These are phyloP conservation scores for Orbilia javanica DNA, from an alignment of 2,329 filamentous ascomycete genomes.

Conservation along the genomic window DNA sequence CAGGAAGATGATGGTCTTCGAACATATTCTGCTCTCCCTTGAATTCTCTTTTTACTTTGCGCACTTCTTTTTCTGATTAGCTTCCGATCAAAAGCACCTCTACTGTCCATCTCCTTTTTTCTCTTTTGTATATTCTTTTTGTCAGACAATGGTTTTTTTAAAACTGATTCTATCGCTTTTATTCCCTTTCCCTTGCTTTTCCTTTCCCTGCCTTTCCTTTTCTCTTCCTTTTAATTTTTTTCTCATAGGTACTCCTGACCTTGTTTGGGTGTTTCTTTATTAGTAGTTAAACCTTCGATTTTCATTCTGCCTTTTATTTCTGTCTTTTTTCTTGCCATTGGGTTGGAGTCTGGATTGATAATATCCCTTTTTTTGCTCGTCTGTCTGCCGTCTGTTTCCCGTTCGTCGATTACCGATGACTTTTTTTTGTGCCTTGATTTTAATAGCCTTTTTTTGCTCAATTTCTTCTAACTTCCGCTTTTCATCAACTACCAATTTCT, in stretches of 20 bases:
- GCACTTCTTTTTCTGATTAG: neutral
- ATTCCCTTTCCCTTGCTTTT: slow-evolving; percentile 11
- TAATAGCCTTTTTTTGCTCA: slow-evolving; percentile 11
- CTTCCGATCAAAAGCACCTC: slow-evolving; percentile 38
- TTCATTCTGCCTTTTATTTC: neutral
- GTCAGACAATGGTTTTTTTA: neutral
- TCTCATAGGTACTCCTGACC: slow-evolving; percentile 16
- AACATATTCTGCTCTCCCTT: slow-evolving; percentile 24
- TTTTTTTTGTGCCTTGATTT: neutral
- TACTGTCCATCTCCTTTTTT: neutral
- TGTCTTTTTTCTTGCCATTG: slow-evolving; percentile 42
- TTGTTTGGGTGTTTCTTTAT: slow-evolving; percentile 46
- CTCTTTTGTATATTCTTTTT: slow-evolving; percentile 42
- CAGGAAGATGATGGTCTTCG: neutral
- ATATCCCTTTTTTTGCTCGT: neutral
- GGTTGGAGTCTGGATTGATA: slow-evolving; percentile 57
- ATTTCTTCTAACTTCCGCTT: neutral
- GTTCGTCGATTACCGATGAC: neutral
- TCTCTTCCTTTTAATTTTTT: too few relatives aligned
- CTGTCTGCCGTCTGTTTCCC: neutral
- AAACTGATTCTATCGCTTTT: slow-evolving; percentile 21
- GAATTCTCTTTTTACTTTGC: slow-evolving; percentile 19
- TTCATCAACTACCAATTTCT: neutral
- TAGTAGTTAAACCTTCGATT: slow-evolving; percentile 9
- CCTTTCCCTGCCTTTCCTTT: slow-evolving; percentile 17